Percentiles rank a stretch among this genome's conserved stretches.
These are phyloP conservation scores for Zygotorulaspora mrakii DNA, from an alignment of 1,139 yeast species.

Conservation along the genomic window DNA sequence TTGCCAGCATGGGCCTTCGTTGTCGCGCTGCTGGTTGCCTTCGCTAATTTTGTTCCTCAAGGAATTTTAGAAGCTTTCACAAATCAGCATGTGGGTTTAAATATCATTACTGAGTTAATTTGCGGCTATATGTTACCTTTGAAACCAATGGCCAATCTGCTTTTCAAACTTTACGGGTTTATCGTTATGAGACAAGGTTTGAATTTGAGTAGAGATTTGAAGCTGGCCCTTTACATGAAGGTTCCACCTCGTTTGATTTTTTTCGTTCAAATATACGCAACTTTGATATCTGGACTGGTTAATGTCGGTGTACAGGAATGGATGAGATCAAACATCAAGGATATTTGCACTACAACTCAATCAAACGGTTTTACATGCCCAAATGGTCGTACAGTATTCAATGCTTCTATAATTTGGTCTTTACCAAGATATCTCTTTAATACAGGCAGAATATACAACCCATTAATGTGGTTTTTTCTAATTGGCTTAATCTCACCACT, in stretches of 20 bases:
- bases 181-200: constrained; percentile 56
- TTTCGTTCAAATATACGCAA: constrained; percentile 46
- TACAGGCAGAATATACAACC: constrained; percentile 43
- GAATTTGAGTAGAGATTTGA: constrained; percentile 51
- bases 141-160: constrained; percentile 40
- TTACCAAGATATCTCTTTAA: constrained; percentile 44
- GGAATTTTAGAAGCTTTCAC: constrained; percentile 42
- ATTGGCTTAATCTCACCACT: constrained; percentile 40
- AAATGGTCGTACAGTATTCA: constrained; percentile 40
- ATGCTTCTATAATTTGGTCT: constrained; percentile 52
- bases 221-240: constrained; percentile 54
- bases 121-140: constrained; percentile 40
- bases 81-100: constrained; percentile 43
- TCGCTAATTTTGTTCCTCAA: constrained; percentile 40
- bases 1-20: constrained; percentile 42
- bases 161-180: constrained; percentile 41
- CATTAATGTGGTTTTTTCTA: constrained; percentile 40
- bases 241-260: constrained; percentile 47
- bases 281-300: constrained; percentile 40
- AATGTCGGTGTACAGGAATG: constrained; percentile 40
- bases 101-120: constrained; percentile 39
- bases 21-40: constrained; percentile 37
- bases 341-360: constrained; percentile 44
- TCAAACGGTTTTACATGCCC: constrained; percentile 42
- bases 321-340: constrained; percentile 38